phyloP scores from a whole-genome alignment of 495 filamentous ascomycete genomes.

The Talaromyces ruber region DNA sequence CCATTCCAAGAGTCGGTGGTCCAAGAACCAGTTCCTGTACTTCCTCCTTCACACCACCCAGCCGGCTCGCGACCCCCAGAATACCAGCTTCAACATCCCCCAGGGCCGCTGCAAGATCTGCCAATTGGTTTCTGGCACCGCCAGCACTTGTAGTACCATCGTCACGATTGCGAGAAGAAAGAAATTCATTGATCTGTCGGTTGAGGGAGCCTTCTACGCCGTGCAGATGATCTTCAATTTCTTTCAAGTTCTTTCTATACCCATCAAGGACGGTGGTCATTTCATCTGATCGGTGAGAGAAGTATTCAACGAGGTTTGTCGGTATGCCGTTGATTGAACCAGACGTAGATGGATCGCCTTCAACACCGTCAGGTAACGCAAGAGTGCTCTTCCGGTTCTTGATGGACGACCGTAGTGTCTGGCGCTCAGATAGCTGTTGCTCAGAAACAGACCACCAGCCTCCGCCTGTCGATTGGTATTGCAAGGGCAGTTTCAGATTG shows the following conservation, averaged over 20 bases:
- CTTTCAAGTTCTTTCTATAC: slow-evolving; percentile 61
- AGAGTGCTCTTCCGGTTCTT: slow-evolving; percentile 28
- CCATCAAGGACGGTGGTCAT: slow-evolving; percentile 56
- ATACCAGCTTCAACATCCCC: slow-evolving; percentile 74
- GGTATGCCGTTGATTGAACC: slow-evolving; percentile 32
- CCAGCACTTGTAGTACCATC: slow-evolving; percentile 28
- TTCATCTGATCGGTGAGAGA: slow-evolving; percentile 62
- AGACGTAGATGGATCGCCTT: slow-evolving; percentile 42
- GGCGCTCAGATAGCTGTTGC: slow-evolving; percentile 31
- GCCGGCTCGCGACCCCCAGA: slow-evolving; percentile 61
- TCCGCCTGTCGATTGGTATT: slow-evolving; percentile 50
- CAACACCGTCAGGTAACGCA: slow-evolving; percentile 47
- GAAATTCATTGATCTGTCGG: slow-evolving; percentile 61
- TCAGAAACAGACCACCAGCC: slow-evolving; percentile 39
- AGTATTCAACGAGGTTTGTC: slow-evolving; percentile 64
- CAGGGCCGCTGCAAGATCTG: slow-evolving; percentile 58
- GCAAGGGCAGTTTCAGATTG: slow-evolving; percentile 64
- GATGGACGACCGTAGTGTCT: slow-evolving; percentile 30
- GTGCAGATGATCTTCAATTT: slow-evolving; percentile 76
- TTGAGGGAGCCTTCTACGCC: slow-evolving; percentile 63
- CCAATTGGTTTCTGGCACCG: slow-evolving; percentile 37
- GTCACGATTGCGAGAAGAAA: slow-evolving; percentile 45
- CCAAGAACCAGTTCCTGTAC: slow-evolving; percentile 60
- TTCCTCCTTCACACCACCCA: slow-evolving; percentile 60
- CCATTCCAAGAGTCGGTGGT: slow-evolving; percentile 23